Evolutionary conservation across 352 stramenopile species (phyloP).

Genomic region (Globisporangium ultimum): DNA sequence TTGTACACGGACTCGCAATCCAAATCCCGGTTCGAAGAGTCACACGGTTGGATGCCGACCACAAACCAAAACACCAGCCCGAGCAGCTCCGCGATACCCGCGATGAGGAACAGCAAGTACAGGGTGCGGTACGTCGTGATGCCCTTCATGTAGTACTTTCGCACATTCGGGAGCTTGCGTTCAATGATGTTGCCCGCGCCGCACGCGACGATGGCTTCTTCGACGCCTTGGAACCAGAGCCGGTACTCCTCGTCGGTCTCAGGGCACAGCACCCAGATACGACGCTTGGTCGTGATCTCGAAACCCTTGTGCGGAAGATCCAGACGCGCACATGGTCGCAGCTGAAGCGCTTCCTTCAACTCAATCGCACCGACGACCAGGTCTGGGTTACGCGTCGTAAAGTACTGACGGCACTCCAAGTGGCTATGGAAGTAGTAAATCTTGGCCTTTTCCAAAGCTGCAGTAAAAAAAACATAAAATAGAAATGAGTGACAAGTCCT

Average conservation of each 20-base stretch:
- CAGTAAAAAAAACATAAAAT: neutral
- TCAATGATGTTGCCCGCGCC: slow-evolving; percentile 85
- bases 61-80: slow-evolving; percentile 81
- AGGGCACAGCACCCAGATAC: slow-evolving; percentile 83
- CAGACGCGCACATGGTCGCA: slow-evolving; percentile 69
- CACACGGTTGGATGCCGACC: slow-evolving; percentile 74
- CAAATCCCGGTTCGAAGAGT: slow-evolving; percentile 32
- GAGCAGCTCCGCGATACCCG: slow-evolving; percentile 65
- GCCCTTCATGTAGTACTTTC: slow-evolving; percentile 89
- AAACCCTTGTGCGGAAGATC: slow-evolving; percentile 83
- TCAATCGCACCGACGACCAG: slow-evolving; percentile 79
- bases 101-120: slow-evolving; percentile 80
- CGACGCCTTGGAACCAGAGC: slow-evolving; percentile 84
- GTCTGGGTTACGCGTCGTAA: slow-evolving; percentile 80
- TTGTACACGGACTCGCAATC: slow-evolving; percentile 57
- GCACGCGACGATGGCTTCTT: slow-evolving; percentile 65
- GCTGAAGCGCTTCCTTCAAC: slow-evolving; percentile 80
- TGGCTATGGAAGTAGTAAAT: slow-evolving; percentile 90
- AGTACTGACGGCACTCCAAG: slow-evolving; percentile 84
- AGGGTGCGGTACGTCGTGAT: slow-evolving; percentile 70
- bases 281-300: slow-evolving; percentile 75
- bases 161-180: slow-evolving; percentile 82
- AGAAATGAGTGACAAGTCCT: neutral
- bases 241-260: slow-evolving; percentile 83
- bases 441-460: slow-evolving; percentile 79